Evolutionary conservation across 176 grass and related monocot genomes (phyloP), one percentile per base, ranked within the genome.

Genomic region (Zoysia pacifica): DNA sequence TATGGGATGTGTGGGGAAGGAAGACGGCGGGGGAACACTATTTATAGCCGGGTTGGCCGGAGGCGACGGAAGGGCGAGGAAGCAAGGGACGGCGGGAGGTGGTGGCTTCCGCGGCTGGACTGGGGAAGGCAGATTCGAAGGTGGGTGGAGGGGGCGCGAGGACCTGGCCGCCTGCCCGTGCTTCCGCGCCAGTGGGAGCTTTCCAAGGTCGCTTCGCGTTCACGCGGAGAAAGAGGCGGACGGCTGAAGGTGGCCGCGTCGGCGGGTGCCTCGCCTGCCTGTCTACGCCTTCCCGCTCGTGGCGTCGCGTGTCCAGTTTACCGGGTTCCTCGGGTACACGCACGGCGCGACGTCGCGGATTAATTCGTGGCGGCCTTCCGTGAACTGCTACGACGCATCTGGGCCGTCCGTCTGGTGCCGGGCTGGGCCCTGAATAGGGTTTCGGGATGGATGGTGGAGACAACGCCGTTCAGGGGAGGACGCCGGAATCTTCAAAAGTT

Each of bases 71-170:
- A 50, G 36, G 74, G 53, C 15, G 6, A 52, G 46, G 49, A 64
- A 84, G 81, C 58, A 82, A 45, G 73, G 55, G 85, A 48, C 42
- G 41, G 11, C 13, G 48, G 75, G 38, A 0, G 73, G 43, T 14
- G 52, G 68, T 16, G 46, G 7, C 4, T 18, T 47, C 11, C 20
- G 74, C 44, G 68, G 87, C 50, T 44, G 20, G 78, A 72, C 87
- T 68, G 87, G 83, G 83, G 83, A 82, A 86, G 87, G 87, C 82
- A 6, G 87, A 89, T 89, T 77, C 78, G 58, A 56, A 5, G 11
- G 44, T 12, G 40, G 35, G 18, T 51, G 15, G 35, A 3, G 69
- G 0, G 15, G 60, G 2, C 3, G 76, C 2, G 15, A 11, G 19
- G 48, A 75, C 60, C 78, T 53, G 72, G 69, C 41, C 53, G 62